Base-by-base conservation (phyloP, 768 basidiomycete species). In the Crepidotus variabilis region DNA sequence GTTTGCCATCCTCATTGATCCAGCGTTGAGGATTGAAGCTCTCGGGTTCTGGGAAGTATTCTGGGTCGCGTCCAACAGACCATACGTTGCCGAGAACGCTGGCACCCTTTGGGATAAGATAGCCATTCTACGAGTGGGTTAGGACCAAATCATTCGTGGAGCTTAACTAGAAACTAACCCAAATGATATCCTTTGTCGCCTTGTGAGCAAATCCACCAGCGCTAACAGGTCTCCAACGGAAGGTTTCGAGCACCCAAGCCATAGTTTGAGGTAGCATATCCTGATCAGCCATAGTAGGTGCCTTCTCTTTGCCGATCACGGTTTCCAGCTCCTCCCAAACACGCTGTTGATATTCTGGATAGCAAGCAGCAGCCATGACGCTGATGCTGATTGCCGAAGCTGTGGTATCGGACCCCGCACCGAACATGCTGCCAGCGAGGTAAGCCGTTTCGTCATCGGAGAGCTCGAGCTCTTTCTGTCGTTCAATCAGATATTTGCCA, bases 371-470 rank as follows among this genome's bases (percentile, higher is more conserved):
- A 16, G 85, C 84, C 73, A 86, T 76, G n/a, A 86, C 67, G 1
- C 74, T 63, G 39, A 84, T 71, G 60, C 78, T 80, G 57, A 86
- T 81, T 0, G 79, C 84, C 10, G 82, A 78, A 2, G 83, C 81
- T 8, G 83, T 86, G 61, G 85, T 87, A 60, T 86, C 86, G 0
- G 82, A 78, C 13, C 86, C 86, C 33, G 85, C 85, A 22, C 86
- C 86, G 57, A 84, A 87, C 68, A 87, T 80, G 36, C 78, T 76
- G 0, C 86, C 86, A 0, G 81, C 80, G 22, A 87, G 77, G 64
- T 87, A 87, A 0, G 85, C 80, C 23, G 79, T 77, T 62, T 87
- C 85, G 53, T 80, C 72, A 53, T 81, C 72, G 2, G 82, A 77
- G 9, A 86, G 75, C 10, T 77, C 79, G 48, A 83, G 78, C 47